Conservation (phyloP, 208 protist genomes). For the Naegleria lovaniensis region DNA sequence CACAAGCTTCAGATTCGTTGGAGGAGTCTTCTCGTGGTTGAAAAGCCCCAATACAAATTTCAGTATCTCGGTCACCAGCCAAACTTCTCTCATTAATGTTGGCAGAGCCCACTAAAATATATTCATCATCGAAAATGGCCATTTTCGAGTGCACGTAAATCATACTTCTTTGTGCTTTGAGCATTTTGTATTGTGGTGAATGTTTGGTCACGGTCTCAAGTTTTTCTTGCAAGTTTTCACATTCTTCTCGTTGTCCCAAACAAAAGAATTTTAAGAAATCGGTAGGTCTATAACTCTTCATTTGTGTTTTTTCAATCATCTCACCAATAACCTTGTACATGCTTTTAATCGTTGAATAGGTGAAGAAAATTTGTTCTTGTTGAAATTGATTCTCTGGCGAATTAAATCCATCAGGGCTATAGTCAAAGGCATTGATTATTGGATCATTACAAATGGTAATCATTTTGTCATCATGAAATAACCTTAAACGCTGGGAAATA, state of each 20-base stretch:
- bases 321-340: constrained; percentile 46
- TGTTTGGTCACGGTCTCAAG: not conserved
- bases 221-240: not conserved
- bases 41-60: constrained; percentile 36
- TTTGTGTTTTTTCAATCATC: constrained; percentile 21
- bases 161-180: constrained; percentile 20
- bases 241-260: constrained; percentile 37
- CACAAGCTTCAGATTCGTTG: not conserved
- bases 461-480: not conserved
- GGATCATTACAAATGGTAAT: not conserved
- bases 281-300: constrained; percentile 29
- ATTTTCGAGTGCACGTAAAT: constrained; percentile 63
- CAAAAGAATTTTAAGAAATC: constrained; percentile 52
- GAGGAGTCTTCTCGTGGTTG: not conserved
- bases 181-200: not conserved
- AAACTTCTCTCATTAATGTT: constrained; percentile 62
- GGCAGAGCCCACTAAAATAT: constrained; percentile 54
- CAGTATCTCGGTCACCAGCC: constrained; percentile 49
- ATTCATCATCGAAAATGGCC: constrained; percentile 60
- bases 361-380: not conserved
- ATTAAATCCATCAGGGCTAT: not conserved
- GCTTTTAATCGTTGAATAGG: constrained; percentile 38
- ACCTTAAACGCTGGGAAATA: not conserved
- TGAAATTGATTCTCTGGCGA: not conserved
- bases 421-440: too few species aligned